phyloP scores from a whole-genome alignment of 495 filamentous ascomycete genomes.

The Elaphomyces granulatus region DNA sequence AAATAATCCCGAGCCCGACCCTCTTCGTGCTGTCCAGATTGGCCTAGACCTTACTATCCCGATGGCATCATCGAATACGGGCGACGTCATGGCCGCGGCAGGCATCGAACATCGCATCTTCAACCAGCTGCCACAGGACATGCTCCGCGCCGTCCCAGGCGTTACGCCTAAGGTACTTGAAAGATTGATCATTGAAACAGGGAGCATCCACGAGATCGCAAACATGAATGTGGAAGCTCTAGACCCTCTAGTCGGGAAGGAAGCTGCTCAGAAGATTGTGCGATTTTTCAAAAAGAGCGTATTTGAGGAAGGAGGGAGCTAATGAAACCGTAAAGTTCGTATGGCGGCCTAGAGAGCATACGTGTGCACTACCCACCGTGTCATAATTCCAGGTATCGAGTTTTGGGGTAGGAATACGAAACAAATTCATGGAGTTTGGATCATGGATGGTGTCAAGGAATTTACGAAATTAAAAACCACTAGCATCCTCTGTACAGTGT shows the following conservation, averaged over 20 bases:
- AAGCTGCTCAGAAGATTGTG: slow-evolving; percentile 62
- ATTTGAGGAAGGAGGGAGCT: slow-evolving; percentile 36
- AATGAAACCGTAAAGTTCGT: too few species aligned
- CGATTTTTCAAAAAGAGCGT: slow-evolving; percentile 80
- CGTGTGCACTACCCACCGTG: too few species aligned
- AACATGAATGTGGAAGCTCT: slow-evolving; percentile 73
- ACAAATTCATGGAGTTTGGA: too few species aligned
- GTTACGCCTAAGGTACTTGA: slow-evolving; percentile 65
- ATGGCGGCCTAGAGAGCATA: too few species aligned
- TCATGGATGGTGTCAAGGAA: too few species aligned
- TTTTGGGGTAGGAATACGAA: too few species aligned
- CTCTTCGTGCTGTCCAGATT: slow-evolving; percentile 66
- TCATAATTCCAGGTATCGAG: too few species aligned
- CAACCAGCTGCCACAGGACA: slow-evolving; percentile 64
- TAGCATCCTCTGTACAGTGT: too few species aligned
- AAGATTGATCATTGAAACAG: slow-evolving; percentile 53
- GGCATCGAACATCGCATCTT: slow-evolving; percentile 39
- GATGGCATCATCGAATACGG: slow-evolving; percentile 35
- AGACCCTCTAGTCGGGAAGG: slow-evolving; percentile 56
- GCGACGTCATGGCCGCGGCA: slow-evolving; percentile 44
- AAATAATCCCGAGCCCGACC: slow-evolving; percentile 77
- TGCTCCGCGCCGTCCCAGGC: slow-evolving; percentile 74
- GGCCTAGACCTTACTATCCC: slow-evolving; percentile 53
- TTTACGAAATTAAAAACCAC: too few species aligned
- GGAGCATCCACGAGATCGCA: slow-evolving; percentile 67